Conservation (phyloP, 2,329 filamentous ascomycete genomes). For the Aureobasidium musti region DNA sequence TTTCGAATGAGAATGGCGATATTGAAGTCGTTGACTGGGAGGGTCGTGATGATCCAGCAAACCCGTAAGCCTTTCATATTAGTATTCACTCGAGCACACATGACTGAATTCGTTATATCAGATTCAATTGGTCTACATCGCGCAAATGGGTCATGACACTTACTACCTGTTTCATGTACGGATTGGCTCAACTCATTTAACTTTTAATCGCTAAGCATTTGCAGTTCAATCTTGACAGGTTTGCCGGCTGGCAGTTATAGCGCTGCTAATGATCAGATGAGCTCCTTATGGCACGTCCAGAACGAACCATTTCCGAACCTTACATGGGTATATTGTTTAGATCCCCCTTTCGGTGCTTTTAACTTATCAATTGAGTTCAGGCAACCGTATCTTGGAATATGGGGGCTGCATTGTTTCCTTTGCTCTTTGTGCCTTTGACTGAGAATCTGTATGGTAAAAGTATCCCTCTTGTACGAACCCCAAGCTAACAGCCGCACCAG, state of each 20-base stretch:
- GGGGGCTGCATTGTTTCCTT: constrained; percentile 38
- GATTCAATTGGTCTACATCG: constrained; percentile 37
- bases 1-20: constrained; percentile 14
- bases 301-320: constrained; percentile 41
- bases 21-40: constrained; percentile 33
- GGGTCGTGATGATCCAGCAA: constrained; percentile 34
- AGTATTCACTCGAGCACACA: neutral
- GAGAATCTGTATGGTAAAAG: constrained; percentile 33
- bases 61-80: constrained; percentile 24
- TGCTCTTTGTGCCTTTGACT: constrained; percentile 40
- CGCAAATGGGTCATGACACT: constrained; percentile 40
- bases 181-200: neutral
- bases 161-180: constrained; percentile 36
- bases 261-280: constrained; percentile 36
- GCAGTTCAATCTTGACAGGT: constrained; percentile 38
- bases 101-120: neutral
- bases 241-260: constrained; percentile 38
- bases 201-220: neutral
- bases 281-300: constrained; percentile 45
- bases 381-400: constrained; percentile 40
- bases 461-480: neutral
- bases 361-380: too few species aligned
- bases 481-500: neutral
- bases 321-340: constrained; percentile 35
- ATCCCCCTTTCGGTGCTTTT: too few species aligned